Conservation (phyloP, 2,329 filamentous ascomycete genomes). For the Pseudopyricularia javanii region DNA sequence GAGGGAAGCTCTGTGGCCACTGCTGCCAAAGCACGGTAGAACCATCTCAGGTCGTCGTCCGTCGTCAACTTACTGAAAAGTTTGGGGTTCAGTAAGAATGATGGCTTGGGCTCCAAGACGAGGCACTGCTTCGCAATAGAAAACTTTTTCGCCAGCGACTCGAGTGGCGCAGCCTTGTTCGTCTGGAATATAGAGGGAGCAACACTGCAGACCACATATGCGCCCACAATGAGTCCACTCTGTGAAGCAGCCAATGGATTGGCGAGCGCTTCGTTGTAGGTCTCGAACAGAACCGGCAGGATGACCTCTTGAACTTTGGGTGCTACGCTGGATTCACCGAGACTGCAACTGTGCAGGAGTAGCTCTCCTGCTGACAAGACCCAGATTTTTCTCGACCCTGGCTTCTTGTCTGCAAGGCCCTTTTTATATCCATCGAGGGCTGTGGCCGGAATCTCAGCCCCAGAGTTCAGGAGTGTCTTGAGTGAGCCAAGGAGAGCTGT, state of each 20-base stretch:
- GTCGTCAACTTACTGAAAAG: slow-evolving; percentile 69
- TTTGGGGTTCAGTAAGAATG: slow-evolving; percentile 73
- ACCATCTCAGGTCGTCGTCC: slow-evolving; percentile 70
- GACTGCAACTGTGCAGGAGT: slow-evolving; percentile 22
- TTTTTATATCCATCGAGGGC: slow-evolving; percentile 64
- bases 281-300: slow-evolving; percentile 46
- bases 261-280: slow-evolving; percentile 64
- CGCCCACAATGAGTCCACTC: slow-evolving; percentile 68
- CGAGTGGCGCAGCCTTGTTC: slow-evolving; percentile 36
- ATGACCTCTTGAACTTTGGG: slow-evolving; percentile 40
- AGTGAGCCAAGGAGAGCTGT: slow-evolving; percentile 56
- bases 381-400: slow-evolving; percentile 69
- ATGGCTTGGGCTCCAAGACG: slow-evolving; percentile 64
- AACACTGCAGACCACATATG: slow-evolving; percentile 61
- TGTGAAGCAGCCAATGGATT: slow-evolving; percentile 74
- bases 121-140: slow-evolving; percentile 54
- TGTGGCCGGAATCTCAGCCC: slow-evolving; percentile 49
- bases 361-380: slow-evolving; percentile 61
- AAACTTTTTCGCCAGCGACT: slow-evolving; percentile 44
- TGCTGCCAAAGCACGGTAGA: slow-evolving; percentile 55
- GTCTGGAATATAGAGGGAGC: slow-evolving; percentile 40
- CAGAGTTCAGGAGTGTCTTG: slow-evolving; percentile 47
- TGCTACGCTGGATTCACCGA: not conserved
- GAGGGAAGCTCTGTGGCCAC: slow-evolving; percentile 42
- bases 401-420: slow-evolving; percentile 75